Evolutionary conservation across 2,329 filamentous ascomycete species (phyloP).

Genomic region (Hypoxylon sp.): DNA sequence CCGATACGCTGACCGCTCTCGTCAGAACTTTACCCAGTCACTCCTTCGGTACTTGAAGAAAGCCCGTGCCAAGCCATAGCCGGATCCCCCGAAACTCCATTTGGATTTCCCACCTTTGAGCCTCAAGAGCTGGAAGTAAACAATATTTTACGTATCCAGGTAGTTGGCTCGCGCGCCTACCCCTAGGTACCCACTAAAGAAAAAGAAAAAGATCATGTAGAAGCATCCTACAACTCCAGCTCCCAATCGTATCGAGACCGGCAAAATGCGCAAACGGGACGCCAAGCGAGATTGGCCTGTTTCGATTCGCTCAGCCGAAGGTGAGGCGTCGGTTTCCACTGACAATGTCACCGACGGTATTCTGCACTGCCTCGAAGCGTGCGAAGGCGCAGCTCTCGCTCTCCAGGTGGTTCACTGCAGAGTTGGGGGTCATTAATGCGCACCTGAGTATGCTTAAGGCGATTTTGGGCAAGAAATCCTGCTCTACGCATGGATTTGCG

Average conservation of each 20-base stretch:
- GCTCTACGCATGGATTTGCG: neutral
- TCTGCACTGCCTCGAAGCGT: constrained; percentile 52
- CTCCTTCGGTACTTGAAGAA: constrained; percentile 30
- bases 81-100: neutral
- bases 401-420: constrained; percentile 60
- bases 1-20: constrained; percentile 4
- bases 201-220: neutral
- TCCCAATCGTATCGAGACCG: neutral
- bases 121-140: neutral
- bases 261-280: neutral
- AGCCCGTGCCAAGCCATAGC: constrained; percentile 20
- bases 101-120: neutral
- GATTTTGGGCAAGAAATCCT: neutral
- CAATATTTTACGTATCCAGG: neutral
- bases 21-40: neutral
- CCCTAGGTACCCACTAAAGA: neutral
- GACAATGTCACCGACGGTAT: constrained; percentile 20
- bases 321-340: constrained; percentile 32
- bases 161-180: neutral
- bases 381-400: constrained; percentile 60
- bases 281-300: neutral
- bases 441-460: neutral
- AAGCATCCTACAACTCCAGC: neutral
- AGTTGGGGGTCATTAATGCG: constrained; percentile 7
- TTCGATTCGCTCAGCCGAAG: constrained; percentile 18